Evolutionary conservation across 2,329 filamentous ascomycete genomes (phyloP), one percentile per base, ranked within the genome.

Genomic region (Colletotrichum chrysophilum): DNA sequence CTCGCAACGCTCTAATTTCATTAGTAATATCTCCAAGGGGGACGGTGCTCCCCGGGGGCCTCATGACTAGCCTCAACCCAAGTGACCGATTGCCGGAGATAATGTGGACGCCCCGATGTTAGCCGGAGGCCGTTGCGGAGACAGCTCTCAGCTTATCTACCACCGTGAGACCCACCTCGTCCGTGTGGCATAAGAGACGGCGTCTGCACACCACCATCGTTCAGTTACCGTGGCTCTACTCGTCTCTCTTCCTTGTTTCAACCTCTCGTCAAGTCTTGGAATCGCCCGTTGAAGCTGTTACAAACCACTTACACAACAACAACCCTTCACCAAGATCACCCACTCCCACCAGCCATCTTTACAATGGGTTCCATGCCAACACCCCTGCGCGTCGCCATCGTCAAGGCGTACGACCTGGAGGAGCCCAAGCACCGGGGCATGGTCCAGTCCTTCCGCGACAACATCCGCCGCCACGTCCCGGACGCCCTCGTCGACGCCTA

Each of bases 381-480:
- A 14, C 70, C 70, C 7, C 38, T 75, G 9, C 58, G 73, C 38
- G 73, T 75, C 70, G 73, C 73, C 34, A 68, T 75, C 58, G 62
- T 75, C 32, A 75, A 75, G 43, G 69, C 70, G 16, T 75, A 75
- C 43, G 73, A 75, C 52, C 38, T 75, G 24, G 69, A 75, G 21
- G 73, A 75, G 34, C 73, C 73, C 30, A 75, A 75, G 58, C 69
- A 75, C 43, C 48, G 62, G 9, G 73, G 73, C 18, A 75, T 75
- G 73, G 38, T 73, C 18, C 38, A 64, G 64, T 75, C 73, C 4
- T 75, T 75, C 28, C 38, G 64, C 18, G 70, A 75, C 12, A 75
- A 75, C 34, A 26, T 75, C 26, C 26, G 34, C 9, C 56, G 52
- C n/a, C 43, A 67, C 32, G 58, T 43, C n/a, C 70, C 70, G 2